These are phyloP conservation scores for Gymnopilus dilepis DNA, from an alignment of 768 basidiomycete genomes.

Conservation along the genomic window DNA sequence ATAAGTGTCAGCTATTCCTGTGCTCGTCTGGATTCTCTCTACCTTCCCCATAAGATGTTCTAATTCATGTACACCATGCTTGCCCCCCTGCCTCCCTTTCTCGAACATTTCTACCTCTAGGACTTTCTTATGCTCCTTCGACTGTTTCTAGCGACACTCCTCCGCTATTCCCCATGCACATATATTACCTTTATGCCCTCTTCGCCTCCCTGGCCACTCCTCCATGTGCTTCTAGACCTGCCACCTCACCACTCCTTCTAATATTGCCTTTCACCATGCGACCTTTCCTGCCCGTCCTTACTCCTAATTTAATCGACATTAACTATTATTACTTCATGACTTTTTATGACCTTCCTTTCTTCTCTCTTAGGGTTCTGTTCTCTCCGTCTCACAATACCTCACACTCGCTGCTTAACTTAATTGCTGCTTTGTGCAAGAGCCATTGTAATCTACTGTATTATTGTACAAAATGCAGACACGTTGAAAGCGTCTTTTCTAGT, in stretches of 20 bases:
- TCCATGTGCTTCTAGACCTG: background rate
- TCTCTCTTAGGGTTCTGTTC: slow-evolving; percentile 4
- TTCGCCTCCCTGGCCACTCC: background rate
- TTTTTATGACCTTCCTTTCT: slow-evolving; percentile 2
- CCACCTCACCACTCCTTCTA: background rate
- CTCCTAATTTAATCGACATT: slow-evolving; percentile 9
- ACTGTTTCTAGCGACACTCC: slow-evolving; percentile 1
- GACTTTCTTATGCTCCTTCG: background rate
- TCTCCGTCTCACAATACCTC: background rate
- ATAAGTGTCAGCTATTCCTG: slow-evolving; percentile 30
- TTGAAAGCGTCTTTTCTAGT: slow-evolving; percentile 14
- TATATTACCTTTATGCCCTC: slow-evolving; percentile 1
- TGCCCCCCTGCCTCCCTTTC: background rate
- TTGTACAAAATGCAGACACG: slow-evolving; percentile 26
- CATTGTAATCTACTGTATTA: slow-evolving; percentile 40
- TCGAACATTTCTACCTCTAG: background rate
- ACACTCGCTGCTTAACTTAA: slow-evolving; percentile 20
- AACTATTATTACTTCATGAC: background rate
- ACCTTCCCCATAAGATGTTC: no score
- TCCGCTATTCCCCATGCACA: background rate
- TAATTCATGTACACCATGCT: background rate
- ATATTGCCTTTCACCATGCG: background rate
- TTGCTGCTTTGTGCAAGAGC: slow-evolving; percentile 23
- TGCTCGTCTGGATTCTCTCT: background rate
- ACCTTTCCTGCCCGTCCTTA: slow-evolving; percentile 3